Conservation (phyloP, 495 filamentous ascomycete species). For the Penicillium angulare region DNA sequence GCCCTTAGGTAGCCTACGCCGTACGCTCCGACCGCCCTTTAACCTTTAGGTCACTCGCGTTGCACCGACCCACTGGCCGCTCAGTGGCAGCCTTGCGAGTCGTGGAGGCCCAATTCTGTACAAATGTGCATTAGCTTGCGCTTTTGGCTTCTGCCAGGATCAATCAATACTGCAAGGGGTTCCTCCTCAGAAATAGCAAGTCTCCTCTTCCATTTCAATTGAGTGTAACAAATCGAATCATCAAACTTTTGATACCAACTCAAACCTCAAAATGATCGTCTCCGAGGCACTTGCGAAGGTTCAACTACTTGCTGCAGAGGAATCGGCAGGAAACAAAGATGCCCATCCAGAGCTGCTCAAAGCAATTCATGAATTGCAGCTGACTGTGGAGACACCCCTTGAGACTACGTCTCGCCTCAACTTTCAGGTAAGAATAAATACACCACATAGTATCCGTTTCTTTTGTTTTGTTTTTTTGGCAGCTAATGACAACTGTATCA, state of each 20-base stretch:
- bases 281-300: slow-evolving; percentile 14
- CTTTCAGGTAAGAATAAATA: slow-evolving; percentile 17
- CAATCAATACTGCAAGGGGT: too few species aligned
- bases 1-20: too few species aligned
- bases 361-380: slow-evolving; percentile 19
- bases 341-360: slow-evolving; percentile 20
- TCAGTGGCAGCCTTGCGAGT: too few species aligned
- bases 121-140: too few species aligned
- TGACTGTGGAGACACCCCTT: slow-evolving; percentile 23
- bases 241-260: not conserved
- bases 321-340: slow-evolving; percentile 13
- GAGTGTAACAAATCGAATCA: not conserved
- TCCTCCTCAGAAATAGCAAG: too few species aligned
- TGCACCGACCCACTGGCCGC: too few species aligned
- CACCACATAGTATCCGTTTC: not conserved
- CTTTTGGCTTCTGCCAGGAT: too few species aligned
- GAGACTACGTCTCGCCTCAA: slow-evolving; percentile 25
- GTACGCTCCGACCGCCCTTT: too few species aligned
- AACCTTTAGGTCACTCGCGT: too few species aligned
- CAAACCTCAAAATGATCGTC: slow-evolving; percentile 1
- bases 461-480: not conserved
- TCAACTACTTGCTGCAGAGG: slow-evolving; percentile 14
- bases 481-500: not conserved
- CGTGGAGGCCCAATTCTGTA: too few species aligned
- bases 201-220: too few species aligned